Percentiles rank a stretch among this genome's conserved stretches.
These are phyloP conservation scores for Pichia californica DNA, from an alignment of 805 yeast species.

Conservation along the genomic window DNA sequence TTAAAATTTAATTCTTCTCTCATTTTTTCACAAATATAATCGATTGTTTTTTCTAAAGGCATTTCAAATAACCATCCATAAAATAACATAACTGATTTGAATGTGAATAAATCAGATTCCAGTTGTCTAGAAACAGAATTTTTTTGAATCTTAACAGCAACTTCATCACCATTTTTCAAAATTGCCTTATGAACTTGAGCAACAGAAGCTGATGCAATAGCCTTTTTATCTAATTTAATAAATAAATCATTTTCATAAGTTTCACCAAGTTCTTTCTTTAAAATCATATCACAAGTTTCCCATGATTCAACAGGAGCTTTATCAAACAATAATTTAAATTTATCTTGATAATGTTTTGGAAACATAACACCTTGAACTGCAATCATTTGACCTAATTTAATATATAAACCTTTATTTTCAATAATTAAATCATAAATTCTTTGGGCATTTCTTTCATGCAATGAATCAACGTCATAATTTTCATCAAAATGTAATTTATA, in stretches of 20 bases:
- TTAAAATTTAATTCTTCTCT: conserved; percentile 56
- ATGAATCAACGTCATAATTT: conserved; percentile 38
- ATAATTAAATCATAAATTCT: conserved; percentile 39
- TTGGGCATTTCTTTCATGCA: conserved; percentile 56
- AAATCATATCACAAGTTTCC: conserved; percentile 36
- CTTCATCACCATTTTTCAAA: conserved; percentile 41
- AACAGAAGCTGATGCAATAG: conserved; percentile 70
- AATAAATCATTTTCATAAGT: conserved; percentile 36
- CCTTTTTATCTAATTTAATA: conserved; percentile 42
- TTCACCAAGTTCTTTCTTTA: conserved; percentile 36
- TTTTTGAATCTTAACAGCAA: conserved; percentile 66
- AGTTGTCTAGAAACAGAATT: conserved; percentile 55
- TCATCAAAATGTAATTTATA: conserved; percentile 50
- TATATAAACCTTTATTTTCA: conserved; percentile 54
- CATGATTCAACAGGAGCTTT: conserved; percentile 58
- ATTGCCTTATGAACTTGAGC: conserved; percentile 62
- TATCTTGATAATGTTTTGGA: conserved; percentile 56
- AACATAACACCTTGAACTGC: conserved; percentile 69
- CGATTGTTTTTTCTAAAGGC: conserved; percentile 52
- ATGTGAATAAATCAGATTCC: conserved; percentile 54
- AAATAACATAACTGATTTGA: conserved; percentile 41
- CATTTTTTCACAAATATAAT: conserved; percentile 52
- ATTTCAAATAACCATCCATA: conserved; percentile 57
- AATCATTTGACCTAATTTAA: conserved; percentile 72
- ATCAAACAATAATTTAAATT: conserved; percentile 56